A percentile compares a stretch with the other conserved stretches of the same genome.
Conservation (phyloP, 2,329 filamentous ascomycete genomes). For the Botrytis fabae region DNA sequence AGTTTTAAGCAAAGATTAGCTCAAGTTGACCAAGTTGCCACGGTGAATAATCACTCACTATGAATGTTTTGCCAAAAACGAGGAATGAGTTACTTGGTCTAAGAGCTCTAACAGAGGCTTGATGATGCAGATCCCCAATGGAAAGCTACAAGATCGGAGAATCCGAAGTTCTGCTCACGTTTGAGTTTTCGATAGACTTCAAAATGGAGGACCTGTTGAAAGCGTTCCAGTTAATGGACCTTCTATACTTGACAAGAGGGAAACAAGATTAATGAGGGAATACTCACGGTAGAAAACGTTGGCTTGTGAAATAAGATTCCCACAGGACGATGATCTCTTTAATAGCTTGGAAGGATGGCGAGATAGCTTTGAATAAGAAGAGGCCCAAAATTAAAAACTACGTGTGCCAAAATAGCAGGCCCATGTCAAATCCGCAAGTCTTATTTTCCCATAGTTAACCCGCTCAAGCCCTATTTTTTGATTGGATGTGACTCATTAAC, state of each 20-base stretch:
- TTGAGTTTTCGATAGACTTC: neutral
- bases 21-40: too few species aligned
- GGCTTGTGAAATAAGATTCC: neutral
- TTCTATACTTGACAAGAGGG: too few species aligned
- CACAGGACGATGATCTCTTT: too few species aligned
- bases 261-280: neutral
- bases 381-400: neutral
- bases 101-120: neutral
- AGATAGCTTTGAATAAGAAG: neutral
- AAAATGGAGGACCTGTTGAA: neutral
- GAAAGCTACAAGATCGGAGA: neutral
- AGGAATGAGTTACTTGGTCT: neutral
- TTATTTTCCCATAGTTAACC: too few species aligned
- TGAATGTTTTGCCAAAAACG: accelerated
- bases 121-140: neutral
- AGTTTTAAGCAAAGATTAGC: neutral
- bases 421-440: neutral
- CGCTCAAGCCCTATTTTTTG: neutral
- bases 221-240: neutral
- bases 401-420: neutral
- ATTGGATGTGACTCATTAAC: neutral
- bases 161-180: neutral
- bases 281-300: neutral
- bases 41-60: too few species aligned
- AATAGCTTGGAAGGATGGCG: neutral